Base-by-base conservation (phyloP, 768 basidiomycete genomes). In the Trametes punicea region DNA sequence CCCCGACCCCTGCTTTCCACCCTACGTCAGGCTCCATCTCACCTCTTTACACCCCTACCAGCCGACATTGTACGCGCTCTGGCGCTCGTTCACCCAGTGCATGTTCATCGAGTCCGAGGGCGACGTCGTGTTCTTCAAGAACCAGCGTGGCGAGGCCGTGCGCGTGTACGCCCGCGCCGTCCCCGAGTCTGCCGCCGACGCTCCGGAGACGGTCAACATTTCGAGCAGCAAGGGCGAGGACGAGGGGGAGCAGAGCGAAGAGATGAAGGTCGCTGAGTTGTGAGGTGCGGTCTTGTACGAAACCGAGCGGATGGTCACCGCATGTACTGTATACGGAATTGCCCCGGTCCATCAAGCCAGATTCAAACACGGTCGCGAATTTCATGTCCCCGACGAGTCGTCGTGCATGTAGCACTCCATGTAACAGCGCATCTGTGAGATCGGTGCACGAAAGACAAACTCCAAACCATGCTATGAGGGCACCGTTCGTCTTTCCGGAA, bases 251-350 rank as follows among this genome's bases (percentile, higher is more conserved):
- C 31, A 31, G 13, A 31, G 7, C 31, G 13, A 6, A 6, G 31
- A 6, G 13, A 13, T 6, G 31, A 31, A 6, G 6, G 31, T 13
- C 13, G 16, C 9, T 41, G n/a, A 20, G 21, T 21, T 41, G 40
- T 41, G 10, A 11, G 18, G 21, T 3, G 7, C 2, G 18, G 21
- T n/a, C n/a, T 6, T 21, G 40, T 7, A 20, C 81, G 64, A 87
- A 84, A 3, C 72, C 74, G 18, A 83, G 77, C 46, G 47, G 20
- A 23, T 2, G 13, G 1, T 29, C 39, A 48, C 9, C 2, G 36
- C 31, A 3, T 18, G n/a, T 25, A n/a, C n/a, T n/a, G n/a, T n/a
- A n/a, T n/a, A n/a, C n/a, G n/a, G n/a, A n/a, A n/a, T n/a, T n/a
- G n/a, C n/a, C n/a, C n/a, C n/a, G n/a, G n/a, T n/a, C n/a, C n/a